Evolutionary conservation across 73 alveolate genomes (phyloP).

Genomic region (Paramecium sonneborni): DNA sequence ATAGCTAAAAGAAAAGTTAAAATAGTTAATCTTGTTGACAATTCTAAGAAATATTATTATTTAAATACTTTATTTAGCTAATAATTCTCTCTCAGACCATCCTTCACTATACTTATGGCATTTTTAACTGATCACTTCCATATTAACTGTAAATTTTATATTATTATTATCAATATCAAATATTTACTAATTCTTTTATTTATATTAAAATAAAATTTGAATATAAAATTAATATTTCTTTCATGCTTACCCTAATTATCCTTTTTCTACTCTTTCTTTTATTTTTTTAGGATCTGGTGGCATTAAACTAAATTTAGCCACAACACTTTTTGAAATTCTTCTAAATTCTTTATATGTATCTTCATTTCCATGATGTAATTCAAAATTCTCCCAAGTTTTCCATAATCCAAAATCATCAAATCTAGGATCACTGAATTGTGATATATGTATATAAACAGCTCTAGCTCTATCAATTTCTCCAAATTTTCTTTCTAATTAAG

Average conservation of each 20-base stretch:
- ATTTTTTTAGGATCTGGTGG: conserved; percentile 61
- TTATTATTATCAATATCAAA: background rate
- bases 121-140: background rate
- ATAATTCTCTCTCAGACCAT: conserved; percentile 33
- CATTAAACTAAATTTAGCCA: conserved; percentile 54
- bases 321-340: conserved; percentile 88
- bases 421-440: conserved; percentile 91
- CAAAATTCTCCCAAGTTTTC: conserved; percentile 97
- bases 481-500: conserved; percentile 92
- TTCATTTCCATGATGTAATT: conserved; percentile 92
- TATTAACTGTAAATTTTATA: background rate
- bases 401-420: conserved; percentile 87
- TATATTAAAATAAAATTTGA: background rate
- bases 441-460: conserved; percentile 86
- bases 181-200: background rate
- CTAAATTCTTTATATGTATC: conserved; percentile 93
- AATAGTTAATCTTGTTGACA: background rate
- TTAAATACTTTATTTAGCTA: background rate
- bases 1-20: background rate
- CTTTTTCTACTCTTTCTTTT: conserved; percentile 56
- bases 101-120: conserved; percentile 33
- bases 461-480: conserved; percentile 98
- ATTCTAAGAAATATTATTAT: background rate
- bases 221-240: background rate
- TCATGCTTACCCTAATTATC: background rate